phyloP scores from a whole-genome alignment of 345 rosid genomes.

The Camelina neglecta region DNA sequence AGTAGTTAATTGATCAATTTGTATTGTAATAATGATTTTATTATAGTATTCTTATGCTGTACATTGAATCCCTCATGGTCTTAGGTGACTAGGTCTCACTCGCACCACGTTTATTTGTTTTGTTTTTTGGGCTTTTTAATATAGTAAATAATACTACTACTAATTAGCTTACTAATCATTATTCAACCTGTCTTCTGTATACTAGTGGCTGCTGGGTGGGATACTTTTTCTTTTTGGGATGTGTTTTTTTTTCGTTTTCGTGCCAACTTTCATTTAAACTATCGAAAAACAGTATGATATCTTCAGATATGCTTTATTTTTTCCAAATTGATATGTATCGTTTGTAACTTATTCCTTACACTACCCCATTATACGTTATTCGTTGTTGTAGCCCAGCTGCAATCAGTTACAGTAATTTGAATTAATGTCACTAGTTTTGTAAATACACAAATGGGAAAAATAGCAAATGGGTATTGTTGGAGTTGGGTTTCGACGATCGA shows the following conservation, averaged over 20 bases:
- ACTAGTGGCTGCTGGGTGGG: slow-evolving; percentile 24
- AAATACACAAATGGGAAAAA: background rate
- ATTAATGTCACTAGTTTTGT: background rate
- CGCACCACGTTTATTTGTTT: background rate
- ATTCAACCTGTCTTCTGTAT: slow-evolving; percentile 7
- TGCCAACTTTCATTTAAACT: slow-evolving; percentile 16
- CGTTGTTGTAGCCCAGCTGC: background rate
- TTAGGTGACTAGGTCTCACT: slow-evolving; percentile 14
- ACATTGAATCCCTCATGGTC: slow-evolving; percentile 21
- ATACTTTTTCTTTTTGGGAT: slow-evolving; percentile 27
- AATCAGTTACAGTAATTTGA: no score
- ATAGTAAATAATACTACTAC: no score
- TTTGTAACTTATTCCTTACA: background rate
- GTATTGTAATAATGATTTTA: background rate
- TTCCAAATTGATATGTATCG: background rate
- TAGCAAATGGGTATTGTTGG: background rate
- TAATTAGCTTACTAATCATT: background rate
- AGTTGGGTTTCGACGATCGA: no score
- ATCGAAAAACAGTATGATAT: background rate
- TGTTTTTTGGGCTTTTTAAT: background rate
- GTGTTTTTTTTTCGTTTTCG: background rate
- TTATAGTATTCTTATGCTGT: background rate
- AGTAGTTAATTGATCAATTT: background rate
- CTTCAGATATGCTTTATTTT: background rate
- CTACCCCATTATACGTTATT: background rate